Percentiles rank a stretch among this genome's conserved stretches.
Conservation (phyloP, 1,284 basidiomycete genomes). For the Rhodofomes roseus region DNA sequence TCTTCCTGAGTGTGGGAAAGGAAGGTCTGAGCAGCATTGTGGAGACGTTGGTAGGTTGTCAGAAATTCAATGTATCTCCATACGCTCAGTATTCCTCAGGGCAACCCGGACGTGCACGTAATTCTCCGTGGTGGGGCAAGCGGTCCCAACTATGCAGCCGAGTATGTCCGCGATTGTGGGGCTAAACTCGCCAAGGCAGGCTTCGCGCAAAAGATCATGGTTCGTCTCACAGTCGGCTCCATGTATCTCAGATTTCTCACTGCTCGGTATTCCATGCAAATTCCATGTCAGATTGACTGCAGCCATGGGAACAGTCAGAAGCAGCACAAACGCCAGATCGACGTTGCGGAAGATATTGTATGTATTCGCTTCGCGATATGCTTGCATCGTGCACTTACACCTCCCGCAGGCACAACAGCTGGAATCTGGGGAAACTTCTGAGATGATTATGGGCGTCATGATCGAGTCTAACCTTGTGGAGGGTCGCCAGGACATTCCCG, state of each 20-base stretch:
- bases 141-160: slow-evolving; percentile 83
- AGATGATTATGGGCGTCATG: slow-evolving; percentile 95
- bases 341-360: slow-evolving; percentile 83
- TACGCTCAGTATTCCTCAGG: slow-evolving; percentile 36
- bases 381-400: neutral
- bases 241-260: neutral
- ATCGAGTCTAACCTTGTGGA: slow-evolving; percentile 93
- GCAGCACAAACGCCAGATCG: slow-evolving; percentile 80
- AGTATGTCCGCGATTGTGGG: slow-evolving; percentile 76
- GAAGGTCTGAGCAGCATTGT: slow-evolving; percentile 90
- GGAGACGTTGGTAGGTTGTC: slow-evolving; percentile 69
- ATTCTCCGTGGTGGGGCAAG: slow-evolving; percentile 86
- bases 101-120: slow-evolving; percentile 87
- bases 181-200: slow-evolving; percentile 79
- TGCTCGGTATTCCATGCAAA: too few relatives aligned
- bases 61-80: slow-evolving; percentile 7
- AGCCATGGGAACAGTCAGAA: slow-evolving; percentile 93
- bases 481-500: slow-evolving; percentile 83
- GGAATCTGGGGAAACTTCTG: slow-evolving; percentile 63
- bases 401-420: slow-evolving; percentile 64
- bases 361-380: slow-evolving; percentile 25
- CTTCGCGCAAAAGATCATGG: slow-evolving; percentile 82
- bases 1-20: slow-evolving; percentile 92
- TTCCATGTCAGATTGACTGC: slow-evolving; percentile 77
- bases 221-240: slow-evolving; percentile 30